A percentile compares a stretch with the other conserved stretches of the same genome.
phyloP scores from a whole-genome alignment of 1,284 basidiomycete species.

The Xerocomus minutiporus region DNA sequence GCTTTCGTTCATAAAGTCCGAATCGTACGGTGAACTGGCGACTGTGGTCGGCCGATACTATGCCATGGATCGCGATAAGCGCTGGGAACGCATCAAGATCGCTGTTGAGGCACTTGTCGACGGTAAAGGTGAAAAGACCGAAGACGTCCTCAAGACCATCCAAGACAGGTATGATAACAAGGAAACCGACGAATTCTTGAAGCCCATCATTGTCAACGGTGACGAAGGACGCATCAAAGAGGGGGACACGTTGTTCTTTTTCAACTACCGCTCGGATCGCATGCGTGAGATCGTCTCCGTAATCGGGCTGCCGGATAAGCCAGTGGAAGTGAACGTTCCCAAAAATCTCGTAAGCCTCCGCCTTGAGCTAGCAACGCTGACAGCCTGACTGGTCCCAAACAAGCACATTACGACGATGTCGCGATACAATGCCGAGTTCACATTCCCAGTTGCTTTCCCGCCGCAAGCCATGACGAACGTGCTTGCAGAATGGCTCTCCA shows the following conservation, averaged over 20 bases:
- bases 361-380: not conserved
- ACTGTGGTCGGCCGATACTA: conserved; percentile 88
- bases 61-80: conserved; percentile 93
- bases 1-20: conserved; percentile 71
- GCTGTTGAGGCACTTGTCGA: conserved; percentile 79
- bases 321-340: conserved; percentile 63
- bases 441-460: conserved; percentile 83
- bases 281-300: conserved; percentile 86
- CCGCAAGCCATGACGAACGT: conserved; percentile 89
- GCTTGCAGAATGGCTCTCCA: conserved; percentile 82
- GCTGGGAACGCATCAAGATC: conserved; percentile 88
- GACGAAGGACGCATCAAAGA: conserved; percentile 77
- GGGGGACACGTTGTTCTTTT: conserved; percentile 82
- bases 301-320: conserved; percentile 76
- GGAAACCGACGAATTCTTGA: conserved; percentile 89
- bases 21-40: conserved; percentile 70
- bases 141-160: conserved; percentile 64
- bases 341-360: conserved; percentile 58
- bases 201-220: conserved; percentile 84
- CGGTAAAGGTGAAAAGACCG: conserved; percentile 64
- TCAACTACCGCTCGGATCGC: conserved; percentile 93
- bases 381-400: not conserved
- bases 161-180: conserved; percentile 74
- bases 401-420: conserved; percentile 90
- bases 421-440: conserved; percentile 85